Evolutionary conservation across 768 basidiomycete species (phyloP), one percentile per base, ranked within the genome.

Genomic region (Artomyces pyxidatus): DNA sequence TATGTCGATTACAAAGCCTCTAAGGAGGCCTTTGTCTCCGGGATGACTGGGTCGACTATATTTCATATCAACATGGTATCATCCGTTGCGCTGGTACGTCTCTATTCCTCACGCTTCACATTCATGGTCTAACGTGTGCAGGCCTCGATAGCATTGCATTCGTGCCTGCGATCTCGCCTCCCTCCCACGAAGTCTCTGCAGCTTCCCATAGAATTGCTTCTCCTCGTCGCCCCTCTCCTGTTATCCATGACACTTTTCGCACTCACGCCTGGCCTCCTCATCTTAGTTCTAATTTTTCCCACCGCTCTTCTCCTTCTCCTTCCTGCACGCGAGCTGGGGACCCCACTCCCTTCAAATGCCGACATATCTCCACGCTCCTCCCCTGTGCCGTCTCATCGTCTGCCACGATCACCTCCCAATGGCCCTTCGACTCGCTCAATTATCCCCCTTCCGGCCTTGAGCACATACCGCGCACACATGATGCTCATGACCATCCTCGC

Each of bases 401-500:
- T 16, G 9, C 37, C 29, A 19, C 42, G 42, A n/a, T 48, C 56
- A 38, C 53, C 52, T 21, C 37, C 39, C 19, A 26, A 40, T 3
- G 27, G 37, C 5, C 29, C 28, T 2, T 43, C 26, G 3, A 23
- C 39, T 4, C 37, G 42, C 29, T 37, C 45, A 12, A 51, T 61
- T 25, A 55, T 70, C n/a, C 75, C 73, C 2, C 66, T 91, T 40
- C 80, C 90, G 1, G 84, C 90, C 35, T 63, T 99, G 48, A 89
- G 91, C 10, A 78, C 84, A 0, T 98, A 95, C 63, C 73, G 96
- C 39, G 83, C 93, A 3, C 88, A 96, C 61, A 94, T 97, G 93
- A 85, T 98, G 76, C 69, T 96, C 17, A 80, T 98, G 75, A 97
- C 96, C 0, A 65, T 86, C 29, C 74, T 95, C 37, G 84, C 83